Conservation (phyloP, 805 yeast species). For the Yarrowia deformans region DNA sequence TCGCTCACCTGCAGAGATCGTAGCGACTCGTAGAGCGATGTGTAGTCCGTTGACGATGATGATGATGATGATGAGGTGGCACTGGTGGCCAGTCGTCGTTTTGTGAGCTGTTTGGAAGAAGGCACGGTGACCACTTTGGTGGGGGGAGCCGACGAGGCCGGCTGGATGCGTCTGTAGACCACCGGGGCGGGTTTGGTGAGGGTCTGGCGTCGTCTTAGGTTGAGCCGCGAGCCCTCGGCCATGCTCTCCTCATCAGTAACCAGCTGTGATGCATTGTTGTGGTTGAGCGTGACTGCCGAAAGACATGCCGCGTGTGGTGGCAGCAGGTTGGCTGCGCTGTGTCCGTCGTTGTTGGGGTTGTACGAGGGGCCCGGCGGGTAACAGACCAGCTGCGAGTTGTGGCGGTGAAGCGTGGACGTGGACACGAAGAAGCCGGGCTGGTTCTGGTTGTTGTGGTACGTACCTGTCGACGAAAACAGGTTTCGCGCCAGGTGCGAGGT, state of each 20-base stretch:
- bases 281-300: slow-evolving; percentile 25
- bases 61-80: not conserved
- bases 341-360: slow-evolving; percentile 28
- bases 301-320: slow-evolving; percentile 23
- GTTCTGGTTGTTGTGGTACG: slow-evolving; percentile 42
- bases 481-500: slow-evolving; percentile 53
- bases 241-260: slow-evolving; percentile 21
- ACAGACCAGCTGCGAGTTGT: slow-evolving; percentile 50
- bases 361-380: slow-evolving; percentile 11
- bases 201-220: slow-evolving; percentile 10
- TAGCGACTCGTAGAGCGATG: slow-evolving; percentile 16
- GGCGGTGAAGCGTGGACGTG: slow-evolving; percentile 52
- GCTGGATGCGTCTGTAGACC: slow-evolving; percentile 31
- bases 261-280: slow-evolving; percentile 28
- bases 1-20: slow-evolving; percentile 14
- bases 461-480: slow-evolving; percentile 49
- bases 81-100: slow-evolving; percentile 14
- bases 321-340: slow-evolving; percentile 10
- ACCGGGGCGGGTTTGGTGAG: slow-evolving; percentile 24
- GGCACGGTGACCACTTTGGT: slow-evolving; percentile 6
- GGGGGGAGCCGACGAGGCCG: slow-evolving; percentile 14
- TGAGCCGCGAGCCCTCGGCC: not conserved
- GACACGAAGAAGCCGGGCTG: slow-evolving; percentile 53
- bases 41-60: not conserved
- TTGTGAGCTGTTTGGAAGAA: slow-evolving; percentile 8